Evolutionary conservation across 2,329 filamentous ascomycete genomes (phyloP), one percentile per base, ranked within the genome.

Genomic region (Epichloe sibirici): DNA sequence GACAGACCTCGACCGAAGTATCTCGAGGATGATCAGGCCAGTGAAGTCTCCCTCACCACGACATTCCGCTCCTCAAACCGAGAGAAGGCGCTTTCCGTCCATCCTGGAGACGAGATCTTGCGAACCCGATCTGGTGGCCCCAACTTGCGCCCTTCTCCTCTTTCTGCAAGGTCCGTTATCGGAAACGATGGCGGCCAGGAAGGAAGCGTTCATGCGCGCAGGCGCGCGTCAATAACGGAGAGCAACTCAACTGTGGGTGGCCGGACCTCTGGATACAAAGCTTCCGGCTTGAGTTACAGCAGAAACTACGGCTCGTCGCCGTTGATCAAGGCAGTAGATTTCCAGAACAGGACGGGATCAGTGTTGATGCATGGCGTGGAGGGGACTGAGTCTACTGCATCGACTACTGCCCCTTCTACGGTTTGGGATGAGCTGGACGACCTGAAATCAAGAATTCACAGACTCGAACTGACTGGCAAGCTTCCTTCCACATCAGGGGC

Each of bases 361-460:
- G 68, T 71, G 37, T 52, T 57, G 9, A 57, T 65, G 43, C 71
- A 78, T 54, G 70, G 67, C 17, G 59, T 73, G 31, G 83, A 90
- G 61, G 85, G 84, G 8, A 90, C 89, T 0, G 89, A 93, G 61
- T 97, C 93, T 0, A 91, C 86, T 0, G 77, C 86, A 37, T 97
- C 93, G 0, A 93, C 88, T 0, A 90, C 85, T 1, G 89, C 88
- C 1, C 88, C 90, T 12, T 94, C 90, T 2, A 96, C 90, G 0
- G 88, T 98, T 3, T 98, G 93, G 93, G 93, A 97, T 65, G 93
- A 98, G 68, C 72, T 98, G 31, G 93, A 97, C 61, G 93, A 97
- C 58, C 72, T 98, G 46, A 97, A 97, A 66, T 93, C 88, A 42
- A 82, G 93, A 34, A 95, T 98, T 60, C 84, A 88, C 60, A 87